Evolutionary conservation across 1,284 basidiomycete species (phyloP).

Genomic region (Rhizopogon parksii): DNA sequence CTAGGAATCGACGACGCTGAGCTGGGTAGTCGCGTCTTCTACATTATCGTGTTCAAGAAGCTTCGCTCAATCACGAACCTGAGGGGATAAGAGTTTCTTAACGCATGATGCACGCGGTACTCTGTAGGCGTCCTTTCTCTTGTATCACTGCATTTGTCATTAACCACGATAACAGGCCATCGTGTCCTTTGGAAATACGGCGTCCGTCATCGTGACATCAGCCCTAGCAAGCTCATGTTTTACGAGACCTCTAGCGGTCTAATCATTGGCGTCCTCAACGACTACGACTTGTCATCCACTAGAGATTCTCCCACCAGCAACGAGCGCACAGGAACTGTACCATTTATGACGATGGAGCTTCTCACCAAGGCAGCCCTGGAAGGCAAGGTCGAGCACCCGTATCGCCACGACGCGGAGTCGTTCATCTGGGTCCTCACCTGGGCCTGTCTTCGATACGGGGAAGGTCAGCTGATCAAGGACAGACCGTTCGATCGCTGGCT

Average conservation of each 20-base stretch:
- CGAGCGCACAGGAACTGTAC: conserved; percentile 23
- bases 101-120: conserved; percentile 14
- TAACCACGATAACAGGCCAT: conserved; percentile 20
- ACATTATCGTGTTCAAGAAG: conserved; percentile 12
- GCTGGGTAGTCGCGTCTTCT: conserved; percentile 1
- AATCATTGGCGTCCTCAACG: conserved; percentile 23
- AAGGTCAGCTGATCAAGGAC: not conserved
- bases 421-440: conserved; percentile 27
- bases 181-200: conserved; percentile 22
- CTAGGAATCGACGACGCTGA: not conserved
- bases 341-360: conserved; percentile 28
- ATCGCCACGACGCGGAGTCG: conserved; percentile 28
- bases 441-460: conserved; percentile 8
- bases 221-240: conserved; percentile 28
- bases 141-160: not conserved
- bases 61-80: conserved; percentile 10
- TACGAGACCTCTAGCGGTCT: not conserved
- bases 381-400: conserved; percentile 16
- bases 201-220: conserved; percentile 27
- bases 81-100: conserved; percentile 9
- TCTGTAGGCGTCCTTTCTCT: conserved; percentile 15
- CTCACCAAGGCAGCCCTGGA: conserved; percentile 12
- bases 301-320: not conserved
- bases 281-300: conserved; percentile 25
- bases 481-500: too few species aligned